Evolutionary conservation across 495 filamentous ascomycete genomes (phyloP), one percentile per base, ranked within the genome.

Genomic region (Hypoxylon intermedium): DNA sequence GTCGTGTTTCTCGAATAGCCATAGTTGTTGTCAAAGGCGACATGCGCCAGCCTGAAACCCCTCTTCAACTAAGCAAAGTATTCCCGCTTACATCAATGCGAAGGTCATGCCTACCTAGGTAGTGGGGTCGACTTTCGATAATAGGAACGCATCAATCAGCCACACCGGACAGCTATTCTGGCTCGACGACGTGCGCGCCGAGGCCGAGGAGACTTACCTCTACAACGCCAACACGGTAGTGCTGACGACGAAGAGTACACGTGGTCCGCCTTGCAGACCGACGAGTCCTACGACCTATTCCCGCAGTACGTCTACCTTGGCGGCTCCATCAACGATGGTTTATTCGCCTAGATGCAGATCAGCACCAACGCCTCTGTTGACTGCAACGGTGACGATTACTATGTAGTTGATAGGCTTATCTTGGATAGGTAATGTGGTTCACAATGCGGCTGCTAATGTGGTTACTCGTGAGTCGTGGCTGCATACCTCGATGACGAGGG

Each of bases 131-230:
- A 59, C 23, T 6, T 9, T 11, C 6, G 30, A 21, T 13, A 18
- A 40, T 13, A 52, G 47, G 21, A 69, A 72, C 13, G 75, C 48
- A 15, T 65, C 63, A 4, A 71, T 83, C 36, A 71, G 76, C n/a
- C 83, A 89, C 67, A 74, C 87, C 49, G 74, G 85, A 53, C 85
- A 89, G 68, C 58, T 88, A 11, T 89, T 85, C 80, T 89, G 82
- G 71, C 82, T 83, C 48, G 79, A 88, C 63, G 77, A 74, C 24
- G 78, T 87, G 15, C 79, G 83, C 57, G 69, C 60, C 9, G 77
- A 76, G 28, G 83, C 89, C 33, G 82, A 86, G 62, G 67, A 73
- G n/a, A 79, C 74, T 7, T 72, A 71, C 45, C 82, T 82, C 0
- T 89, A 89, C 64, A 79, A 47, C 50, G 75, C 72, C 42, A 88